phyloP scores from a whole-genome alignment of 768 basidiomycete genomes.

The Tulasnella sp. region DNA sequence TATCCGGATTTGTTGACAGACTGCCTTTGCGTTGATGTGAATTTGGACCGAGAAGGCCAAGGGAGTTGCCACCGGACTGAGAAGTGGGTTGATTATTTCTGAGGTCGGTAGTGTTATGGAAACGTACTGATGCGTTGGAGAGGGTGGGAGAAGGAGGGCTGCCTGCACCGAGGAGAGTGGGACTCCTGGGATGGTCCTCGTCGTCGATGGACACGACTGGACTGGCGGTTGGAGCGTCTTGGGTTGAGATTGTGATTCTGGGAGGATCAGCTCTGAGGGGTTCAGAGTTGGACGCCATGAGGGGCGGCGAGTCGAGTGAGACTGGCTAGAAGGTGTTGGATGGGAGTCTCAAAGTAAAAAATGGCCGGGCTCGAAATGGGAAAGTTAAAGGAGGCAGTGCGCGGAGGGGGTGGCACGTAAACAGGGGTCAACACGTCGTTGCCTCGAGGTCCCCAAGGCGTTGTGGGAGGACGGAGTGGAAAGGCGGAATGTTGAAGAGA shows the following conservation, averaged over 20 bases:
- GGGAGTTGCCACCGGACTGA: slow-evolving; percentile 22
- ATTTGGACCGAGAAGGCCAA: slow-evolving; percentile 20
- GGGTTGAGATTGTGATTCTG: slow-evolving; percentile 5
- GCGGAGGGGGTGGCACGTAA: not conserved
- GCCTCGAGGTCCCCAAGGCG: not conserved
- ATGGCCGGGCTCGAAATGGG: not conserved
- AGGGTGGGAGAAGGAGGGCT: slow-evolving; percentile 70
- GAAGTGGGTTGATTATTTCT: slow-evolving; percentile 33
- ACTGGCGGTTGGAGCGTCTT: not conserved
- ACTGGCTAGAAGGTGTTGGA: not conserved
- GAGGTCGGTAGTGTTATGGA: slow-evolving; percentile 22
- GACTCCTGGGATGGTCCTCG: not conserved
- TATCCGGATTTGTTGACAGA: slow-evolving; percentile 35
- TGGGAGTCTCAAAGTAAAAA: not conserved
- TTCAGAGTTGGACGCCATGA: not conserved
- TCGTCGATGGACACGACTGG: not conserved
- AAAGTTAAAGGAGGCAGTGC: not conserved
- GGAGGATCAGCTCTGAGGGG: not conserved
- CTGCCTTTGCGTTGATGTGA: slow-evolving; percentile 16
- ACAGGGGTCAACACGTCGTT: not conserved
- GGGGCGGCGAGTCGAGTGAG: not conserved
- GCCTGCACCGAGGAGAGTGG: slow-evolving; percentile 12
- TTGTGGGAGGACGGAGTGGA: not conserved
- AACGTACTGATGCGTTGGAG: slow-evolving; percentile 38
- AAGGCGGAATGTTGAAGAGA: not conserved